Evolutionary conservation across 495 filamentous ascomycete species (phyloP).

Genomic region (Penicillium pulvis): DNA sequence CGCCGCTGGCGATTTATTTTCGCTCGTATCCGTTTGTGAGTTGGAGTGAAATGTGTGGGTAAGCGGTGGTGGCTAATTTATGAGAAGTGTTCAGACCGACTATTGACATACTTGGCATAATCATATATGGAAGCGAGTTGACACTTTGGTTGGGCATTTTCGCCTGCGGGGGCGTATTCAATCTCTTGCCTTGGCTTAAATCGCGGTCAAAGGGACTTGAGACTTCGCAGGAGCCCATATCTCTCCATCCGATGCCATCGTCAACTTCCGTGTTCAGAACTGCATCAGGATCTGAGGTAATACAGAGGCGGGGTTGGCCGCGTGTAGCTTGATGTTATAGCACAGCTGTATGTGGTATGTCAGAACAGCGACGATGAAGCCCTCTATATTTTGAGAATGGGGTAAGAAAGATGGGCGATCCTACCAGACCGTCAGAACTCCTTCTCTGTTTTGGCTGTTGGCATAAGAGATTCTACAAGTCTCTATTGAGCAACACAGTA

Average conservation of each 20-base stretch:
- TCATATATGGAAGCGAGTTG: conserved; percentile 64
- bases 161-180: conserved; percentile 59
- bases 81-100: conserved; percentile 52
- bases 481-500: no score
- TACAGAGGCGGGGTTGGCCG: conserved; percentile 24
- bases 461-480: no score
- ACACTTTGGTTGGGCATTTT: conserved; percentile 65
- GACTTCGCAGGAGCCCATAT: conserved; percentile 24
- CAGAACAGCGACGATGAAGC: neutral
- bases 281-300: conserved; percentile 37
- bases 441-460: no score
- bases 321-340: neutral
- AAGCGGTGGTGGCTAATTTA: conserved; percentile 10
- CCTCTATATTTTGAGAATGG: neutral
- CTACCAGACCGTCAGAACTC: no score
- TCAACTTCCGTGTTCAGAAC: conserved; percentile 61
- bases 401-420: no score
- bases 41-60: neutral
- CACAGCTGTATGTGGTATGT: neutral
- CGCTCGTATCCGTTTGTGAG: conserved; percentile 56
- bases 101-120: conserved; percentile 58
- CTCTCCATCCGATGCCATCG: conserved; percentile 53
- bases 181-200: conserved; percentile 55
- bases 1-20: conserved; percentile 63
- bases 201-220: conserved; percentile 19